Base-by-base conservation (phyloP, 306 rosid species). In the Lathyrus tuberosus region DNA sequence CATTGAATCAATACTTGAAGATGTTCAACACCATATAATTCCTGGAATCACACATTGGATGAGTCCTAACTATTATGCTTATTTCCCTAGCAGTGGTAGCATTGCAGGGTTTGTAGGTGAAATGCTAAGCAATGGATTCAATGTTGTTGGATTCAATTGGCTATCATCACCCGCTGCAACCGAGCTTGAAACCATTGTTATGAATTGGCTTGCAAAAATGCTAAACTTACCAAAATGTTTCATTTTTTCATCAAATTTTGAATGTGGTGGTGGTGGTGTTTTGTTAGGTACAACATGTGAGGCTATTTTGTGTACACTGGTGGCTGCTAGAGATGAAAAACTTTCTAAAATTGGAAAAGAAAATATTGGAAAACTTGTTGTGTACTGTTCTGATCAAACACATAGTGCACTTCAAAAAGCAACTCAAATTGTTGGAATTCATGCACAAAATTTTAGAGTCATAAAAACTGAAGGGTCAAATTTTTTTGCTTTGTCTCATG, bases 21-120 rank as follows among this genome's bases (percentile, higher is more conserved):
- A 88, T 59, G 82, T 88, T 22, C n/a, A 67, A 31, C 24, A 65
- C 0, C 64, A 75, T n/a, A 76, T 88, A 12, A 73, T 83, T 15
- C 94, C 90, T 5, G 94, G 90, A 3, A 67, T 88, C 78, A 85
- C 94, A 15, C 94, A 88, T 53, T 88, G 90, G 94, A 44, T 56
- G 28, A 85, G 85, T 76, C 94, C 90, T 0, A 85, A 85, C 8
- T 79, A 57, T 74, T 85, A 74, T 54, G 94, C 87, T 17, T 85
- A 77, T 57, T 83, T 81, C 59, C 90, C 94, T 0, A 58, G 81
- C 17, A 77, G 82, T 12, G 78, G 77, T 56, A 85, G 88, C 82
- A 77, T 75, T 8, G 90, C 90, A 6, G 94, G 80, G 4, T 81
- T 88, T 46, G 14, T 88, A 3, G 94, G 94, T 0, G 94, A 85